Evolutionary conservation across 257 asterid species (phyloP).

Genomic region (Fraxinus cuspidata): DNA sequence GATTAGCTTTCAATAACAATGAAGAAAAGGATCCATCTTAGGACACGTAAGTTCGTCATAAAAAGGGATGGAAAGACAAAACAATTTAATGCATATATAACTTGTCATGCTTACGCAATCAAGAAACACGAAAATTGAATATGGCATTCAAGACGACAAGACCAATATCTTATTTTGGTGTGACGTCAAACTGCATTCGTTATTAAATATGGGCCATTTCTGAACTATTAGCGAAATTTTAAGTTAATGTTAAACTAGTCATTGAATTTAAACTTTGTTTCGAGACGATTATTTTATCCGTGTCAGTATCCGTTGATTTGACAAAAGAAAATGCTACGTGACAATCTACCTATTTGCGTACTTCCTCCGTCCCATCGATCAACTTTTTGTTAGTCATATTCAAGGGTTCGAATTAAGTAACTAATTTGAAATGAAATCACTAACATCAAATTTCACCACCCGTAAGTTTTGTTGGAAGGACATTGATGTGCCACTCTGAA

Average conservation of each 20-base stretch:
- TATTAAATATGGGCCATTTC: too few species aligned
- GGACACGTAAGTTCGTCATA: too few species aligned
- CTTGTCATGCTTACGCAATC: background rate
- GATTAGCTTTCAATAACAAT: background rate
- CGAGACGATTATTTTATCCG: background rate
- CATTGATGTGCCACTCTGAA: background rate
- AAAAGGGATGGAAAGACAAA: too few species aligned
- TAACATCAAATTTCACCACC: too few species aligned
- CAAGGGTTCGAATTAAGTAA: rapidly evolving
- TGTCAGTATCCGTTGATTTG: background rate
- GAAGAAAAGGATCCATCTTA: background rate
- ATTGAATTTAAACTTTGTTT: too few species aligned
- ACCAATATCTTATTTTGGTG: background rate
- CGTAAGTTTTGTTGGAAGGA: background rate
- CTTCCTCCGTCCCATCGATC: too few species aligned
- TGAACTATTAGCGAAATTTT: background rate
- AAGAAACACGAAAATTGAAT: background rate
- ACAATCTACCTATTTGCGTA: too few species aligned
- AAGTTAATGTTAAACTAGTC: too few species aligned
- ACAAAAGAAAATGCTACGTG: background rate
- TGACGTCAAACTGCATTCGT: background rate
- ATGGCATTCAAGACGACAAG: background rate
- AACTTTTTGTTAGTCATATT: too few species aligned
- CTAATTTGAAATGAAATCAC: too few species aligned
- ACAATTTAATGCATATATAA: background rate